phyloP scores from a whole-genome alignment of 306 rosid species.

The Cucumis hystrix region DNA sequence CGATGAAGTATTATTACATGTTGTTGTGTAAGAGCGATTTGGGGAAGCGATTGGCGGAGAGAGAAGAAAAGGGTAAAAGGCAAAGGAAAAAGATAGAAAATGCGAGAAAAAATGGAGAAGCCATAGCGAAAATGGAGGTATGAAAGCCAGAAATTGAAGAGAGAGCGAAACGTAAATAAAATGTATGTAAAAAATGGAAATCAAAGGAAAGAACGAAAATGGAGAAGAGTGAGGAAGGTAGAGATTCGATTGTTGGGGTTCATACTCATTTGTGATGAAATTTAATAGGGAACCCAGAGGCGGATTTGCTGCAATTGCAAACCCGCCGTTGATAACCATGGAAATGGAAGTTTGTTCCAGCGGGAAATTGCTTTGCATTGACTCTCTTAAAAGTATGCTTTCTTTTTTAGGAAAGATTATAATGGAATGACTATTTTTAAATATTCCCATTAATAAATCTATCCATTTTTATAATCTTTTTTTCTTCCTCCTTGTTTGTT shows the following conservation, averaged over 20 bases:
- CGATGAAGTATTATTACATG: conserved; percentile 20
- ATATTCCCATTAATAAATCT: not conserved
- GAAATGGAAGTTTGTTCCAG: not conserved
- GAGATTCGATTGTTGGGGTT: not conserved
- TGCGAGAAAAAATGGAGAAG: not conserved
- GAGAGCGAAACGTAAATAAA: not conserved
- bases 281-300: not conserved
- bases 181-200: not conserved
- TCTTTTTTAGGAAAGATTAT: not conserved
- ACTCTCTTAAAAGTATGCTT: not conserved
- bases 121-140: not conserved
- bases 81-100: not conserved
- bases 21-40: not conserved
- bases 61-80: not conserved
- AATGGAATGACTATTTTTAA: not conserved
- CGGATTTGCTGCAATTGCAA: not conserved
- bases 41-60: conserved; percentile 1
- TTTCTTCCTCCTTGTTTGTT: no score
- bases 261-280: not conserved
- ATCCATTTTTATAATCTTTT: not conserved
- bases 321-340: not conserved
- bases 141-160: conserved; percentile 1
- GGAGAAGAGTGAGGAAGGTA: not conserved
- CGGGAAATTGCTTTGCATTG: not conserved
- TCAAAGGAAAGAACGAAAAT: not conserved